Percentiles rank a stretch among this genome's conserved stretches.
These are phyloP conservation scores for Entrophospora sp. DNA, from an alignment of 192 early-diverging fungal species.

Conservation along the genomic window DNA sequence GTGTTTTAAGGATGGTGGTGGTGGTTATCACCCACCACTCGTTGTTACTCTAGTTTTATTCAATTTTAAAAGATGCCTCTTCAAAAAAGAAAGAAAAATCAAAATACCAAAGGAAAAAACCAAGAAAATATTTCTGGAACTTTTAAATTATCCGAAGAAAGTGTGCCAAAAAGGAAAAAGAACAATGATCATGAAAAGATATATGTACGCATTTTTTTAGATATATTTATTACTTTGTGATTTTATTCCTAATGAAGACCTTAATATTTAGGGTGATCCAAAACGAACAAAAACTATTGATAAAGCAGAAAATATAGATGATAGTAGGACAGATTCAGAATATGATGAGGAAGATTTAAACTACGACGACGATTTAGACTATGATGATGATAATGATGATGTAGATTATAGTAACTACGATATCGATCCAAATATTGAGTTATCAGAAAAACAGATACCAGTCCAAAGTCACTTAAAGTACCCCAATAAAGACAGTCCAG, in stretches of 20 bases:
- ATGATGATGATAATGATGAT: neutral
- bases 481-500: neutral
- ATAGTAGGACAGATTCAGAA: neutral
- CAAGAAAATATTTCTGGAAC: too few relatives aligned
- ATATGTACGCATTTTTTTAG: neutral
- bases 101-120: too few relatives aligned
- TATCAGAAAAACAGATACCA: neutral
- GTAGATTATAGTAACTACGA: neutral
- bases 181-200: neutral
- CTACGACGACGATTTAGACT: neutral
- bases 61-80: too few relatives aligned
- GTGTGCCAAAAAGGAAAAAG: neutral
- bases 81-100: too few relatives aligned
- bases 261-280: neutral
- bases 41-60: too few relatives aligned
- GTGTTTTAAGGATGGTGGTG: too few relatives aligned
- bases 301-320: slow-evolving; percentile 16
- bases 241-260: neutral
- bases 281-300: neutral
- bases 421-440: neutral
- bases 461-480: neutral
- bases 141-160: too few relatives aligned
- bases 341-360: neutral
- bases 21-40: too few relatives aligned
- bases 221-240: neutral